Evolutionary conservation across 768 basidiomycete genomes (phyloP).

Genomic region (Suillus ampliporus): DNA sequence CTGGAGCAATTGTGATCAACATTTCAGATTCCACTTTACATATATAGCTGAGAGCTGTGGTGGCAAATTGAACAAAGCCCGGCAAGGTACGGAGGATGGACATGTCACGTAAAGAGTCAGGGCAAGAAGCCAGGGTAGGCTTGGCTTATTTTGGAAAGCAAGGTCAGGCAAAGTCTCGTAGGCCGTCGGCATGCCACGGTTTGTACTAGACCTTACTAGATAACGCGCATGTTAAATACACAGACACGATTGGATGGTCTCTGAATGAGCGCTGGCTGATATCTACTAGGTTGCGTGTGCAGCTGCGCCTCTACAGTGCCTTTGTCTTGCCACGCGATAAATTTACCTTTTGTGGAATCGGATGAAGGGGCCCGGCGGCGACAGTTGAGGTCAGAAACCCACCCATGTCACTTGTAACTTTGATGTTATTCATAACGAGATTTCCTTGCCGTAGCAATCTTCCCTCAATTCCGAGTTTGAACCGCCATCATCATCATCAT

Average conservation of each 20-base stretch:
- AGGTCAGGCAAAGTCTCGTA: background rate
- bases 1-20: background rate
- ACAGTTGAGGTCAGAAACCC: slow-evolving; percentile 19
- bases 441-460: slow-evolving; percentile 18
- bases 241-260: background rate
- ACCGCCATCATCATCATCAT: slow-evolving; percentile 13
- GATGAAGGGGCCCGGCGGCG: slow-evolving; percentile 19
- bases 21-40: background rate
- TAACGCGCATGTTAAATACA: background rate
- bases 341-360: slow-evolving; percentile 18
- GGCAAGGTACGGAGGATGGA: slow-evolving; percentile 12
- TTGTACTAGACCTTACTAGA: background rate
- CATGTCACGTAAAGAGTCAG: slow-evolving; percentile 8
- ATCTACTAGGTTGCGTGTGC: slow-evolving; percentile 7
- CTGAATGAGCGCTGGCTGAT: background rate
- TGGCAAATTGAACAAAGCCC: background rate
- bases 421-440: slow-evolving; percentile 7
- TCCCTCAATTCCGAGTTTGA: slow-evolving; percentile 17
- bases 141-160: background rate
- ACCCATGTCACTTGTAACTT: slow-evolving; percentile 23
- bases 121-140: slow-evolving; percentile 5
- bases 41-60: background rate
- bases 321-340: slow-evolving; percentile 10
- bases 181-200: slow-evolving; percentile 5
- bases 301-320: slow-evolving; percentile 13